Evolutionary conservation across 139 green algal species (phyloP).

Genomic region (Tetratostichococcus sp.): DNA sequence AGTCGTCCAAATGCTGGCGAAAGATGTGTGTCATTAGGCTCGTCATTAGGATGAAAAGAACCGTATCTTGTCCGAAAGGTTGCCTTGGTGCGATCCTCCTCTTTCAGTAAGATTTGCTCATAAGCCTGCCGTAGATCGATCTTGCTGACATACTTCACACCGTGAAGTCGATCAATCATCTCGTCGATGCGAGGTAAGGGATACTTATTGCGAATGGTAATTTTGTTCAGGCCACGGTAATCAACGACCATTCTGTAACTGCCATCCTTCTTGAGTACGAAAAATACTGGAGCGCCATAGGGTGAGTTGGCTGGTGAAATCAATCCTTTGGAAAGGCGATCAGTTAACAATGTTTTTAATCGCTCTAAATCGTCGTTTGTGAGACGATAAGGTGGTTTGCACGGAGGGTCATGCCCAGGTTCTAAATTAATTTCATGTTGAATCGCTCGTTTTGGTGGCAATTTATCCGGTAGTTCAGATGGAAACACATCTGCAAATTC

Average conservation of each 20-base stretch:
- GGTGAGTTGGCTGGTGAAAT: slow-evolving; percentile 30
- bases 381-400: slow-evolving; percentile 3
- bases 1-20: slow-evolving; percentile 24
- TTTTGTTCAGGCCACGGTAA: slow-evolving; percentile 47
- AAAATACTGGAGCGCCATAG: slow-evolving; percentile 48
- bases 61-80: slow-evolving; percentile 32
- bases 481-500: too few relatives aligned
- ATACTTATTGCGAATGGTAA: slow-evolving; percentile 46
- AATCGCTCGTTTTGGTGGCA: too few relatives aligned
- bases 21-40: slow-evolving; percentile 19
- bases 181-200: slow-evolving; percentile 45
- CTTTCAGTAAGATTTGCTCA: slow-evolving; percentile 23
- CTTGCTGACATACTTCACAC: slow-evolving; percentile 19
- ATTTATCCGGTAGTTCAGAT: too few relatives aligned
- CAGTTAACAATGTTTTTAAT: slow-evolving; percentile 6
- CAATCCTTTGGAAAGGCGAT: slow-evolving; percentile 17
- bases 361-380: not conserved
- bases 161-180: slow-evolving; percentile 35
- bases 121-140: slow-evolving; percentile 24
- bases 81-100: slow-evolving; percentile 15
- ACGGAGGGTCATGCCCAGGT: too few relatives aligned
- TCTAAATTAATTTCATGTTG: too few relatives aligned
- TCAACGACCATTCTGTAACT: slow-evolving; percentile 49
- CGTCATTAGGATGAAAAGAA: slow-evolving; percentile 43
- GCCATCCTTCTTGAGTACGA: slow-evolving; percentile 55